Base-by-base conservation (phyloP, 495 filamentous ascomycete genomes). In the Cudoniella acicularis region DNA sequence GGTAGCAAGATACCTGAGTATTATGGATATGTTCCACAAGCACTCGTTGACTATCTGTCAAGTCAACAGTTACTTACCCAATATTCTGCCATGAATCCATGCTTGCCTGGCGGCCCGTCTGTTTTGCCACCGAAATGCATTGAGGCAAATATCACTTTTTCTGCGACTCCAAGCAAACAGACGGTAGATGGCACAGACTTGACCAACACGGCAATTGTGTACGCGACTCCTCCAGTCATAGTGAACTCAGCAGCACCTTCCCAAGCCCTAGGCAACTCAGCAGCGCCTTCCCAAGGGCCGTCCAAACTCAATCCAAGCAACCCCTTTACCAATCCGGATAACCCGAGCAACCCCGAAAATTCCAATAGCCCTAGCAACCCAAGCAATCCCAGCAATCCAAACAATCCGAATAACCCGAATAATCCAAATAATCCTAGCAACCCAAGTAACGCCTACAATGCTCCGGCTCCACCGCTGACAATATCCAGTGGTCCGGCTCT, bases 11-110 rank as follows among this genome's bases (percentile, higher is more conserved):
- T 20, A 23, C 23, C 51, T 2, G 60, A 53, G 27, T 47, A 49
- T 42, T 66, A 42, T 23, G 63, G 63, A 24, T 66, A 51, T 20
- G 46, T 66, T n/a, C 63, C 63, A 21, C 63, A 62, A 54, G 52
- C 52, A 0, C 27, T 66, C 4, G 16, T 66, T 10, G 59, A 62
- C 23, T 60, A 36, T 51, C 43, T 66, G 4, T 42, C n/a, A 10
- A 49, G 57, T 26, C 55, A 43, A 21, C 20, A 56, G 13, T 62
- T 59, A 21, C 20, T 30, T 11, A 11, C 27, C 2, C 55, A 62
- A 41, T 61, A 50, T 49, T 45, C 63, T 18, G 63, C 56, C 2
- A 13, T 66, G 25, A 27, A 18, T 3, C 11, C 45, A 20, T 66
- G 60, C 40, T 18, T 62, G n/a, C 55, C 59, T 2, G 63, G 21